These are phyloP conservation scores for Cytospora chrysosperma DNA, from an alignment of 2,329 filamentous ascomycete genomes.

Conservation along the genomic window DNA sequence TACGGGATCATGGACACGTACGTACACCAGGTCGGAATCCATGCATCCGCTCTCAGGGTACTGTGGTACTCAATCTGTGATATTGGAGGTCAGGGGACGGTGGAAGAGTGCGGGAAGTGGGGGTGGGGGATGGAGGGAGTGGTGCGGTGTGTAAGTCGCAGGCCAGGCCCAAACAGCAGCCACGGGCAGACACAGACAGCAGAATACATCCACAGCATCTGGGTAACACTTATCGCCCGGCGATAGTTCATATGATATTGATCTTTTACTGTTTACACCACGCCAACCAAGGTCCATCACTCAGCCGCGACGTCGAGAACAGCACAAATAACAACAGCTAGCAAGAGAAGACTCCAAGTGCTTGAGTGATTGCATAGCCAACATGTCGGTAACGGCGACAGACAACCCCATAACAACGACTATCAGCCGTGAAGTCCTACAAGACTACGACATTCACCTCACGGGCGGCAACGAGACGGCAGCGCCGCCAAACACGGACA, in stretches of 20 bases:
- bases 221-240: too few species aligned
- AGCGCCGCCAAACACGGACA: conserved; percentile 26
- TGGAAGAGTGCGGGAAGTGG: conserved; percentile 14
- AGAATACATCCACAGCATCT: neutral
- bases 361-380: neutral
- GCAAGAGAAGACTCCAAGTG: neutral
- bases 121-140: neutral
- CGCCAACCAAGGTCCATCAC: neutral
- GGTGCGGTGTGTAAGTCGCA: neutral
- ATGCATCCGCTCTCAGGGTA: too few species aligned
- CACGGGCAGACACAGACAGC: neutral
- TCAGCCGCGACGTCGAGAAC: neutral
- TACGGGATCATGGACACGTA: too few species aligned
- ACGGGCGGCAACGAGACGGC: conserved; percentile 23
- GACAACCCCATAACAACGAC: conserved; percentile 29
- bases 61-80: neutral
- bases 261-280: neutral
- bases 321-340: neutral
- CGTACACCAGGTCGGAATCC: too few species aligned
- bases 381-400: conserved; percentile 29
- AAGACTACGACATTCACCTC: conserved; percentile 33
- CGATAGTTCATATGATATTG: too few species aligned
- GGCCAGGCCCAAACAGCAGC: too few species aligned
- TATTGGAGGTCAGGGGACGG: neutral
- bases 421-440: conserved; percentile 26